Percentiles rank a stretch among this genome's conserved stretches.
Evolutionary conservation across 2,329 filamentous ascomycete species (phyloP).

Genomic region (Pezicula rhizophila): DNA sequence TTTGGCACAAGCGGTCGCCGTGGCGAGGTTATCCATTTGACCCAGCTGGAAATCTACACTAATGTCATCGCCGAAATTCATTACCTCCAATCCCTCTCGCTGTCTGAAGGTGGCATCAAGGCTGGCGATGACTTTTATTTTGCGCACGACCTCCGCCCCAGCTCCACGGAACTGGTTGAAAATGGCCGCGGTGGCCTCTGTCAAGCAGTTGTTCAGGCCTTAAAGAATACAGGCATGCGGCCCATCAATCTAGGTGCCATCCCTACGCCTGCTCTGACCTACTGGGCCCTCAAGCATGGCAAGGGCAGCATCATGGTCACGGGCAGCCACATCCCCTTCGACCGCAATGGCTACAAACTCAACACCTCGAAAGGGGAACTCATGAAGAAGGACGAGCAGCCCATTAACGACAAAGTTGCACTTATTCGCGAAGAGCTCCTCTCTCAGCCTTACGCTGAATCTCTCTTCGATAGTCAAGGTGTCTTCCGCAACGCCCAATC

Average conservation of each 20-base stretch:
- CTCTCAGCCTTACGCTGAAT: slow-evolving; percentile 21
- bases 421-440: slow-evolving; percentile 21
- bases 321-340: slow-evolving; percentile 30
- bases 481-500: slow-evolving; percentile 18
- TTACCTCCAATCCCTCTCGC: slow-evolving; percentile 24
- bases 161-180: slow-evolving; percentile 26
- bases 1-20: slow-evolving; percentile 31
- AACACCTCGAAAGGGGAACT: slow-evolving; percentile 29
- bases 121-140: slow-evolving; percentile 28
- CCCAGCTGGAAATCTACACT: slow-evolving; percentile 29
- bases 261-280: slow-evolving; percentile 27
- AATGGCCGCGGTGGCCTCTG: slow-evolving; percentile 25
- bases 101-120: slow-evolving; percentile 23
- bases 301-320: slow-evolving; percentile 31
- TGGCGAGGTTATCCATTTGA: slow-evolving; percentile 26
- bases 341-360: slow-evolving; percentile 30
- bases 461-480: slow-evolving; percentile 24
- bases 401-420: slow-evolving; percentile 25
- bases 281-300: slow-evolving; percentile 22
- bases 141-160: slow-evolving; percentile 28
- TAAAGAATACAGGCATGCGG: slow-evolving; percentile 24
- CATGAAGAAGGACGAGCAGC: slow-evolving; percentile 27
- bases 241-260: slow-evolving; percentile 28
- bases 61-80: slow-evolving; percentile 28
- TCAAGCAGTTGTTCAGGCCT: slow-evolving; percentile 26